phyloP scores from a whole-genome alignment of 2,329 filamentous ascomycete genomes.

The Colletotrichum sublineola region DNA sequence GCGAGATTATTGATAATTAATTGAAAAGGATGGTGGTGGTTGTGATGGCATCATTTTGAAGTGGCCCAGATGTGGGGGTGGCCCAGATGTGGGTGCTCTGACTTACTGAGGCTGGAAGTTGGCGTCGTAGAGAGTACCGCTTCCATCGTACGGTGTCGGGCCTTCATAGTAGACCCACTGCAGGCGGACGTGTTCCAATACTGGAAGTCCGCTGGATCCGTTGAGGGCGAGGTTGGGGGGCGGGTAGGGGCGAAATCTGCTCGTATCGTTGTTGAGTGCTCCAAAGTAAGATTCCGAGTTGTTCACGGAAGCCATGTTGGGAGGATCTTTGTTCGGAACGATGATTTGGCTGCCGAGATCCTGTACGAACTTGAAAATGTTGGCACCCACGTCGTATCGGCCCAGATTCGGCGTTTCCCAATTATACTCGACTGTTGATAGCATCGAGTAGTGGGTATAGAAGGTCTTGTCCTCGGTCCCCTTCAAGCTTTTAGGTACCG shows the following conservation, averaged over 20 bases:
- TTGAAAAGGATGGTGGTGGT: no score
- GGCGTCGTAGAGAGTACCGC: slow-evolving; percentile 58
- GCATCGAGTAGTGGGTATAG: slow-evolving; percentile 60
- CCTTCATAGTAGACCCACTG: slow-evolving; percentile 49
- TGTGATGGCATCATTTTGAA: no score
- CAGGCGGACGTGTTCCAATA: slow-evolving; percentile 51
- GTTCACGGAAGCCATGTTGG: slow-evolving; percentile 51
- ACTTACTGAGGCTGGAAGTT: slow-evolving; percentile 56
- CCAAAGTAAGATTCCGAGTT: slow-evolving; percentile 60
- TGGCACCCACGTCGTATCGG: slow-evolving; percentile 56
- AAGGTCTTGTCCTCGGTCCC: slow-evolving; percentile 66
- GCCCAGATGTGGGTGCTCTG: no score
- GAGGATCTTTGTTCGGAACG: slow-evolving; percentile 53
- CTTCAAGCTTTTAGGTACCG: slow-evolving; percentile 59
- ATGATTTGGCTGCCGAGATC: slow-evolving; percentile 51
- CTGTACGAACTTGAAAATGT: slow-evolving; percentile 57
- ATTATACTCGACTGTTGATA: slow-evolving; percentile 58
- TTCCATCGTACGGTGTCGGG: slow-evolving; percentile 61
- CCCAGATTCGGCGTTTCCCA: slow-evolving; percentile 59
- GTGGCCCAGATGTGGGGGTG: no score
- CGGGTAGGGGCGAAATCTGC: slow-evolving; percentile 51
- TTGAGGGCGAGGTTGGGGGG: slow-evolving; percentile 58
- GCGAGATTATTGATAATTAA: no score
- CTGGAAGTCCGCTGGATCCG: slow-evolving; percentile 58
- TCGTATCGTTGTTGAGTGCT: slow-evolving; percentile 53